phyloP scores from a whole-genome alignment of 495 filamentous ascomycete genomes.

The Aspergillus diversus region DNA sequence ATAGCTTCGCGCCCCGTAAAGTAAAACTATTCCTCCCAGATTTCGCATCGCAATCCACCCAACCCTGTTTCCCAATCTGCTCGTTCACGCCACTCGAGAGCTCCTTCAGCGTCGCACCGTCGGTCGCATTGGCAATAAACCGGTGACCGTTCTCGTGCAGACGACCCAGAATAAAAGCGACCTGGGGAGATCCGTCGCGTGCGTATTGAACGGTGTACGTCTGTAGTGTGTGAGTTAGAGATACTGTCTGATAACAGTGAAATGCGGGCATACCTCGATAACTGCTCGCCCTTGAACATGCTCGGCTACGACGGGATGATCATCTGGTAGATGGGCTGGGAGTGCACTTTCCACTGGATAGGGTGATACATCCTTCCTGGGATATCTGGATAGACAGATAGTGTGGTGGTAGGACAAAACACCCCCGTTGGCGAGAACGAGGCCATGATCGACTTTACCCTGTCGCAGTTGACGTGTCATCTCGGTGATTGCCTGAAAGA shows the following conservation, averaged over 20 bases:
- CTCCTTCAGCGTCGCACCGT: conserved; percentile 37
- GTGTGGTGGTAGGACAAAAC: conserved; percentile 56
- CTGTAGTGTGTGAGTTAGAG: conserved; percentile 26
- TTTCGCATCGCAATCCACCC: background rate
- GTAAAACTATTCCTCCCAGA: background rate
- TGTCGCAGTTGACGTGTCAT: conserved; percentile 48
- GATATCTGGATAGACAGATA: conserved; percentile 44
- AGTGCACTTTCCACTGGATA: background rate
- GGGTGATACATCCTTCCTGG: background rate
- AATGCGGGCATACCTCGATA: background rate
- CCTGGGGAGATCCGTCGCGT: conserved; percentile 43
- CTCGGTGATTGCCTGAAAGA: conserved; percentile 42
- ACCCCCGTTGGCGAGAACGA: conserved; percentile 58
- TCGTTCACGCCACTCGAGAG: background rate
- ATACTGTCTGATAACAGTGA: background rate
- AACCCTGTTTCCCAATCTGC: background rate
- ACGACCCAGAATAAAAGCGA: conserved; percentile 51
- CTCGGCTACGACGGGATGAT: background rate
- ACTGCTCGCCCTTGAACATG: background rate
- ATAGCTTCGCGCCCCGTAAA: background rate
- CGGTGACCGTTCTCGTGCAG: conserved; percentile 42
- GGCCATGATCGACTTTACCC: conserved; percentile 39
- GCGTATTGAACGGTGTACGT: conserved; percentile 58
- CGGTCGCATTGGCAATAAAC: conserved; percentile 53
- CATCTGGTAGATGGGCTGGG: background rate